Evolutionary conservation across 2,329 filamentous ascomycete species (phyloP).

Genomic region (Leptosphaerulina australis): DNA sequence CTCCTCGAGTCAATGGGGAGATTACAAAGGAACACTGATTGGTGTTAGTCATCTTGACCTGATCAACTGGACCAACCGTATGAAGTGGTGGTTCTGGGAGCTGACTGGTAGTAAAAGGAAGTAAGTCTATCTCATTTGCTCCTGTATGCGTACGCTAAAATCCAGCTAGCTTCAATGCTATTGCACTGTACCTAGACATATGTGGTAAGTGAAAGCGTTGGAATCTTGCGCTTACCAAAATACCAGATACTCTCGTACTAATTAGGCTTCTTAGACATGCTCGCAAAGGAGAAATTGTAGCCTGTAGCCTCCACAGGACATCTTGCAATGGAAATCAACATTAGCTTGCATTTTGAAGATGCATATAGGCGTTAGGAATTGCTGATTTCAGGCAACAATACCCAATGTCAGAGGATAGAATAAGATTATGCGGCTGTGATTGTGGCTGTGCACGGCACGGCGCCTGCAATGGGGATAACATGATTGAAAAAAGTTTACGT

Average conservation of each 20-base stretch:
- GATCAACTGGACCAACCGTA: slow-evolving; percentile 69
- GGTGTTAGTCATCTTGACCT: slow-evolving; percentile 68
- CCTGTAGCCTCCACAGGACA: not conserved
- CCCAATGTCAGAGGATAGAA: slow-evolving; percentile 11
- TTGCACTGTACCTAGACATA: slow-evolving; percentile 68
- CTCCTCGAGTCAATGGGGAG: slow-evolving; percentile 64
- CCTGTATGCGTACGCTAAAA: slow-evolving; percentile 15
- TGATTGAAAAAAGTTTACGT: not conserved
- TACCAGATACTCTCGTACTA: not conserved
- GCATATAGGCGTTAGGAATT: slow-evolving; percentile 21
- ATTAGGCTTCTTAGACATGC: slow-evolving; percentile 38
- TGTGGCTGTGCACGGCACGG: slow-evolving; percentile 26
- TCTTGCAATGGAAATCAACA: not conserved
- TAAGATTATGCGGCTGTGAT: slow-evolving; percentile 24
- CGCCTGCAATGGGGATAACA: not conserved
- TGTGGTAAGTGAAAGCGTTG: slow-evolving; percentile 56
- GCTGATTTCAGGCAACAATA: slow-evolving; percentile 14
- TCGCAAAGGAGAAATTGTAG: slow-evolving; percentile 47
- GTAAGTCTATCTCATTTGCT: slow-evolving; percentile 36
- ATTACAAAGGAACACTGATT: slow-evolving; percentile 67
- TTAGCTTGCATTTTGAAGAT: slow-evolving; percentile 2
- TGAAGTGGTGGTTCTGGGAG: slow-evolving; percentile 64
- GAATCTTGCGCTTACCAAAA: slow-evolving; percentile 1
- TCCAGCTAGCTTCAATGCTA: slow-evolving; percentile 65
- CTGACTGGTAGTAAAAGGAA: slow-evolving; percentile 62